phyloP scores from a whole-genome alignment of 2,329 filamentous ascomycete species.

The Colletotrichum ledebouriae region DNA sequence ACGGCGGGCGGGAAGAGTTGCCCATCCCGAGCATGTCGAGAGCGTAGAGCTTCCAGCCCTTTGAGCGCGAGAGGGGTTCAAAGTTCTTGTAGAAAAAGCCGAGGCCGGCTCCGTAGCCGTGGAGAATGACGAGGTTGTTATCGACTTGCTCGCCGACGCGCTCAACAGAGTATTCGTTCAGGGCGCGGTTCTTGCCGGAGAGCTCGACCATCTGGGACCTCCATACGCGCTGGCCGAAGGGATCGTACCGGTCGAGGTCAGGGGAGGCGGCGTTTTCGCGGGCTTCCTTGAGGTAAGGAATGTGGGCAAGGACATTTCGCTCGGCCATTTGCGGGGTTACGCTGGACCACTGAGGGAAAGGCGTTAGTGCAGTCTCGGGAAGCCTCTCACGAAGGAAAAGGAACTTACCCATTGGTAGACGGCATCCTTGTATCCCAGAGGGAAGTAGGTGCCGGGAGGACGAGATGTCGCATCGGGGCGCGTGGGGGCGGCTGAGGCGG shows the following conservation, averaged over 20 bases:
- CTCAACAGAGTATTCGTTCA: slow-evolving; percentile 96
- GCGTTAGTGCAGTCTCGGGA: slow-evolving; percentile 3
- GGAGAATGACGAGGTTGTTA: slow-evolving; percentile 93
- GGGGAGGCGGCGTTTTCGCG: slow-evolving; percentile 72
- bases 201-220: slow-evolving; percentile 86
- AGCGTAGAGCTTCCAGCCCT: slow-evolving; percentile 91
- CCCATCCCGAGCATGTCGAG: slow-evolving; percentile 53
- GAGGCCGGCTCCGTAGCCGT: slow-evolving; percentile 95
- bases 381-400: background rate
- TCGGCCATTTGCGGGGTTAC: slow-evolving; percentile 88
- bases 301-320: slow-evolving; percentile 86
- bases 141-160: slow-evolving; percentile 82
- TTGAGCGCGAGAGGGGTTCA: slow-evolving; percentile 82
- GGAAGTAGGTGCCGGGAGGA: slow-evolving; percentile 71
- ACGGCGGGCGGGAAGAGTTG: slow-evolving; percentile 46
- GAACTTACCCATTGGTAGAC: slow-evolving; percentile 87
- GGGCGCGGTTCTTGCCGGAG: slow-evolving; percentile 84
- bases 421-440: slow-evolving; percentile 91
- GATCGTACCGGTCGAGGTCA: slow-evolving; percentile 69
- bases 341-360: slow-evolving; percentile 79
- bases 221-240: slow-evolving; percentile 88
- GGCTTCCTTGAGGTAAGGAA: slow-evolving; percentile 86
- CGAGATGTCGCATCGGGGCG: slow-evolving; percentile 40
- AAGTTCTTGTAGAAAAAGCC: slow-evolving; percentile 99
- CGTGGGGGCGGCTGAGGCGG: slow-evolving; percentile 30